A percentile compares a stretch with the other conserved stretches of the same genome.
Conservation (phyloP, 768 basidiomycete genomes). For the Tulasnella sp. region DNA sequence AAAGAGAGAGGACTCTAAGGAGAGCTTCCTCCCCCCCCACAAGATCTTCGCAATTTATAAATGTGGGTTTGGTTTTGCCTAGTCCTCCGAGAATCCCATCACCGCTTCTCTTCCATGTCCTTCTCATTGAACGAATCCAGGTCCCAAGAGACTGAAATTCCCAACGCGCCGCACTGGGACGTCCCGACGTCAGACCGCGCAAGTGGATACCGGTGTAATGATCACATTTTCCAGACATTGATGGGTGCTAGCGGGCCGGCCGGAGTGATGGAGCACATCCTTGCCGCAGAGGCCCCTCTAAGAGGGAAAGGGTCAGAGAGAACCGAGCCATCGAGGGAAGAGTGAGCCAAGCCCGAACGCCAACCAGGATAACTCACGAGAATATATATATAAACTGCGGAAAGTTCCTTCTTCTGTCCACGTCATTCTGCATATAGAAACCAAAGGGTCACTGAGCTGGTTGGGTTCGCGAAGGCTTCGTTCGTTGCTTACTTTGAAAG, state of each 20-base stretch:
- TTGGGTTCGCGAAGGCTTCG: neutral
- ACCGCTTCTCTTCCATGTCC: neutral
- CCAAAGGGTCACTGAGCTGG: too few species aligned
- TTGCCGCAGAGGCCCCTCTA: neutral
- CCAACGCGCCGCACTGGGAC: neutral
- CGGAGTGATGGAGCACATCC: neutral
- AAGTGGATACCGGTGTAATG: neutral
- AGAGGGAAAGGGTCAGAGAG: neutral
- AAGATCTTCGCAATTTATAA: neutral
- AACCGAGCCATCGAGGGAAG: neutral
- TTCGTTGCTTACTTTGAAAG: neutral
- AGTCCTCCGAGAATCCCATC: neutral
- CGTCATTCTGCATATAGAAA: too few species aligned
- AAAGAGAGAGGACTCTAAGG: neutral
- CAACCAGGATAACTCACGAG: too few species aligned
- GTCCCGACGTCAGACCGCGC: neutral
- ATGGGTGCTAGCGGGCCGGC: neutral
- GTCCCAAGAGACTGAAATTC: neutral
- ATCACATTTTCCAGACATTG: neutral
- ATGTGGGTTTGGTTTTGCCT: neutral
- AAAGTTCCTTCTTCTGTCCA: too few species aligned
- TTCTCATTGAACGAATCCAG: neutral
- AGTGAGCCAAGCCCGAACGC: neutral
- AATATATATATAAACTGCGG: too few species aligned
- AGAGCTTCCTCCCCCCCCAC: neutral